Conservation (phyloP, 352 stramenopile genomes). For the Phytopythium ostracodes region DNA sequence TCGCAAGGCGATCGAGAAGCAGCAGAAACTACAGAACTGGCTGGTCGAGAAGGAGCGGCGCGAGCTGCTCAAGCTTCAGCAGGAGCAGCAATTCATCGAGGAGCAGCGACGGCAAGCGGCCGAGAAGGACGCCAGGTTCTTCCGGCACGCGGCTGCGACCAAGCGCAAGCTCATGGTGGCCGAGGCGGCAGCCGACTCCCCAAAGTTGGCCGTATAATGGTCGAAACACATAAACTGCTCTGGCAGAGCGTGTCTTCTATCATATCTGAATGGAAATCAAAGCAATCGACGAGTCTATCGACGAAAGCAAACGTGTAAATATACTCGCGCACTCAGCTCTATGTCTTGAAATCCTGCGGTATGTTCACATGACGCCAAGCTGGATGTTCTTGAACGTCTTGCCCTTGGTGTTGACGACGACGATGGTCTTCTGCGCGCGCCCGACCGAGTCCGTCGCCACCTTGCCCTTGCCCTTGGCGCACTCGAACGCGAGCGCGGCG, state of each 20-base stretch:
- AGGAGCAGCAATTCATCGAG: slow-evolving; percentile 76
- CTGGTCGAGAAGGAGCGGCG: slow-evolving; percentile 86
- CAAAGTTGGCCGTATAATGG: neutral
- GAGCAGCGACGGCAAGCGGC: slow-evolving; percentile 52
- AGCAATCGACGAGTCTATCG: neutral
- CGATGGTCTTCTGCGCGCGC: slow-evolving; percentile 64
- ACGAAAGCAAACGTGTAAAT: slow-evolving; percentile 3
- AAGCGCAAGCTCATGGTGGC: slow-evolving; percentile 58
- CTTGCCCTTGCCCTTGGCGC: slow-evolving; percentile 30
- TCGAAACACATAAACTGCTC: neutral
- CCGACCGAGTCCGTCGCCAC: slow-evolving; percentile 57
- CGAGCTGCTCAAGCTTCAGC: slow-evolving; percentile 76
- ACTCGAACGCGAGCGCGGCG: slow-evolving; percentile 64
- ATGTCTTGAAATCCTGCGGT: slow-evolving; percentile 6
- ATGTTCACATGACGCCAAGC: slow-evolving; percentile 29
- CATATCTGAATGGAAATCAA: neutral
- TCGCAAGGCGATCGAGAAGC: slow-evolving; percentile 86
- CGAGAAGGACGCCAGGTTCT: slow-evolving; percentile 80
- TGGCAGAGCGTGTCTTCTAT: neutral
- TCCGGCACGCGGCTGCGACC: slow-evolving; percentile 60
- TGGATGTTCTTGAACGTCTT: slow-evolving; percentile 70
- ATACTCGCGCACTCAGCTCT: neutral
- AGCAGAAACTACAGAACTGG: slow-evolving; percentile 88
- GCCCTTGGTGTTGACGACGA: slow-evolving; percentile 48
- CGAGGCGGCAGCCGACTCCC: neutral